phyloP scores from a whole-genome alignment of 2,329 filamentous ascomycete genomes.

The Fusarium albidum region DNA sequence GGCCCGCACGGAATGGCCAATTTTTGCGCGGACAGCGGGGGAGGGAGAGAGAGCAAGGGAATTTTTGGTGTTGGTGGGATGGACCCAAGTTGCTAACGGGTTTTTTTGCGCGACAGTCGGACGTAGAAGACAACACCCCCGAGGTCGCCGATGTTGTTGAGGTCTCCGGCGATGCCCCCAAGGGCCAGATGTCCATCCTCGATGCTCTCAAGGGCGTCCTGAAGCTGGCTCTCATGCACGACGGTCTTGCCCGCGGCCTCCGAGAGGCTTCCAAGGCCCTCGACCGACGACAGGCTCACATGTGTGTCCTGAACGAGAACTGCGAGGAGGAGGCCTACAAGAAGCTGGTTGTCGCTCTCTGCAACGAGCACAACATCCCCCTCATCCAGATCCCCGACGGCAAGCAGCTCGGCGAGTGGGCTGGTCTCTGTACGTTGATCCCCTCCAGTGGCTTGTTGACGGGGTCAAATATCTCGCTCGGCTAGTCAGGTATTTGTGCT shows the following conservation, averaged over 20 bases:
- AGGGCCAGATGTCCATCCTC: slow-evolving; percentile 96
- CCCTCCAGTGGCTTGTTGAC: background rate
- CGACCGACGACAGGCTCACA: slow-evolving; percentile 98
- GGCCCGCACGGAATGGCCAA: slow-evolving; percentile 4
- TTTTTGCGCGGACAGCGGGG: slow-evolving; percentile 14
- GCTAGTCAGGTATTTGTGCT: slow-evolving; percentile 3
- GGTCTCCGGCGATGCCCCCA: slow-evolving; percentile 89
- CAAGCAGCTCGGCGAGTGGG: slow-evolving; percentile 99
- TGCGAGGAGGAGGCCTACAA: slow-evolving; percentile 99
- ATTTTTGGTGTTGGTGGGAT: slow-evolving; percentile 6
- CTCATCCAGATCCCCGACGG: slow-evolving; percentile 99
- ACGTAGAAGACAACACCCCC: slow-evolving; percentile 99
- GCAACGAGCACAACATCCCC: slow-evolving; percentile 99
- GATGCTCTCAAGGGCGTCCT: slow-evolving; percentile 99
- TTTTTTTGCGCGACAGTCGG: slow-evolving; percentile 75
- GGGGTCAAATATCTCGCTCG: slow-evolving; percentile 1
- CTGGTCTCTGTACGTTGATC: slow-evolving; percentile 89
- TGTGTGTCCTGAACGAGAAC: slow-evolving; percentile 99
- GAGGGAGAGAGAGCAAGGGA: slow-evolving; percentile 12
- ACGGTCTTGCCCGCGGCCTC: slow-evolving; percentile 97
- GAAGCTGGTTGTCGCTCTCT: slow-evolving; percentile 99
- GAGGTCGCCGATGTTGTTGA: slow-evolving; percentile 91
- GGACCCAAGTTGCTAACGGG: slow-evolving; percentile 34
- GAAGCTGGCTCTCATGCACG: slow-evolving; percentile 99
- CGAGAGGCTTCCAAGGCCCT: slow-evolving; percentile 99